Conservation (phyloP, 371 early-diverging fungal species). For the Fennellomyces sp. region DNA sequence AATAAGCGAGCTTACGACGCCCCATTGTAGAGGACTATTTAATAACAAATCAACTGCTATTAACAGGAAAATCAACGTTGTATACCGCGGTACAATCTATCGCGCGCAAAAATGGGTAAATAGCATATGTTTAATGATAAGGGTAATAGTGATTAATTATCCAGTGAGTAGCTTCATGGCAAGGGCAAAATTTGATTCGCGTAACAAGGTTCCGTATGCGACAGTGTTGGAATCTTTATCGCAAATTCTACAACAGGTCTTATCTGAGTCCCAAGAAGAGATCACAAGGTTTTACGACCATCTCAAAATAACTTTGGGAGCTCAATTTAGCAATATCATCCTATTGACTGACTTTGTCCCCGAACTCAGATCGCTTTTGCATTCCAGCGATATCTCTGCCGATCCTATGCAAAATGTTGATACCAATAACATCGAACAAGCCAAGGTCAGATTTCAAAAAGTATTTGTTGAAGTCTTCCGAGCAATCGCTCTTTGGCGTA, state of each 20-base stretch:
- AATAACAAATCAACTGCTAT: too few species aligned
- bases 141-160: too few species aligned
- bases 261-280: conserved; percentile 47
- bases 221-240: conserved; percentile 42
- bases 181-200: conserved; percentile 39
- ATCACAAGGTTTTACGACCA: conserved; percentile 34
- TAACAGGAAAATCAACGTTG: conserved; percentile 48
- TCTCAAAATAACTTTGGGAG: conserved; percentile 29
- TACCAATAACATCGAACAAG: too few species aligned
- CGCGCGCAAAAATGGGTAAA: conserved; percentile 44
- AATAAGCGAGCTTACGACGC: too few species aligned
- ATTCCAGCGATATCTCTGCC: background rate
- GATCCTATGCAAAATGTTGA: conserved; percentile 39
- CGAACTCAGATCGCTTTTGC: conserved; percentile 34
- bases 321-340: conserved; percentile 38
- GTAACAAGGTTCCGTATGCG: conserved; percentile 42
- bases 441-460: conserved; percentile 42
- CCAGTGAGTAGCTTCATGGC: conserved; percentile 38
- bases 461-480: conserved; percentile 46
- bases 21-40: too few species aligned
- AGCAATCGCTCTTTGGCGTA: conserved; percentile 38
- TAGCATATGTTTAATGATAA: too few species aligned
- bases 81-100: conserved; percentile 36
- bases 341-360: conserved; percentile 39
- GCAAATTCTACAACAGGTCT: conserved; percentile 46